Base-by-base conservation (phyloP, 2,329 filamentous ascomycete species). In the Neofusicoccum umdonicola region DNA sequence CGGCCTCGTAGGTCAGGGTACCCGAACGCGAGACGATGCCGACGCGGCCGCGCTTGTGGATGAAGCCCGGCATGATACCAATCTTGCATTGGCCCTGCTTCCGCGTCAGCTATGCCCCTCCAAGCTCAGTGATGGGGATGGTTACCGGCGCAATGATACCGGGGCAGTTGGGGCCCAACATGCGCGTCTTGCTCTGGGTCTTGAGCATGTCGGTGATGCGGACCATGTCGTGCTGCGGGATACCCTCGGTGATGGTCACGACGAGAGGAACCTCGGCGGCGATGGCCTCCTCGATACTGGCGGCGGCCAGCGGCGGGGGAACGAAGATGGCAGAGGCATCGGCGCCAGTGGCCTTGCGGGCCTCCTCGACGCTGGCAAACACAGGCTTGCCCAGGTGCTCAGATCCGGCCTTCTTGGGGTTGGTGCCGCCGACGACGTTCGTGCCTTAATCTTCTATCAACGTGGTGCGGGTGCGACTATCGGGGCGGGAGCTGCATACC, bases 21-120 rank as follows among this genome's bases (percentile, higher is more conserved):
- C 95, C 95, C 76, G 95, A 98, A 74, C 95, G 91, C 73, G 93
- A 97, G 81, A 99, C 95, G 80, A 99, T 98, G 77, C 95, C 95
- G 78, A 99, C 93, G 80, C 95, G 93, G 74, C 95, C 95, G 81
- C 93, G 92, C 88, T 98, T 98, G 89, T 99, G 95, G 84, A 99
- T 98, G 87, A 98, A 97, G 75, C 95, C 95, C 70, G 95, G 92
- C 95, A 99, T 98, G 84, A 99, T 99, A 78, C 95, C 95, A 77
- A 99, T 98, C 86, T 99, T 99, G 88, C 95, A 99, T 88, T 96
- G 94, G 74, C 94, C 95, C 82, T 88, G 62, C n/a, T 37, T 74
- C 67, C 75, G 70, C 19, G 61, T 50, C n/a, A 62, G 37, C 39
- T n/a, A 31, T 45, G 63, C 44, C 34, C 39, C 45, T 44, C 35